Evolutionary conservation across 73 alveolate genomes (phyloP).

Genomic region (Halteria grandinella): DNA sequence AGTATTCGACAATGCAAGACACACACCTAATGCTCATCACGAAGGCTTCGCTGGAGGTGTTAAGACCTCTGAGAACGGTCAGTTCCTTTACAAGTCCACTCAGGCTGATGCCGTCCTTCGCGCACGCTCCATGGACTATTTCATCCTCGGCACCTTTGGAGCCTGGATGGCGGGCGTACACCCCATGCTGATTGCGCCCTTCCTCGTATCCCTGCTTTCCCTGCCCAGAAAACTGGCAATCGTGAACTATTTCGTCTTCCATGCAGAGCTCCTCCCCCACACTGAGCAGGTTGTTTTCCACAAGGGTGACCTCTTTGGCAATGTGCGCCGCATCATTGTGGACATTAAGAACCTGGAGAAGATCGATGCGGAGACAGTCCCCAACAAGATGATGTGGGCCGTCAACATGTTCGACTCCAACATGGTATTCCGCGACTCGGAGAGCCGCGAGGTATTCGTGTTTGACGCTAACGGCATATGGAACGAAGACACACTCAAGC

Average conservation of each 20-base stretch:
- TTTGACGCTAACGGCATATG: constrained; percentile 58
- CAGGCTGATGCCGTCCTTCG: constrained; percentile 28
- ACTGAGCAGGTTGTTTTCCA: constrained; percentile 68
- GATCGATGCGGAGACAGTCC: constrained; percentile 24
- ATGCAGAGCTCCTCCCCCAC: constrained; percentile 65
- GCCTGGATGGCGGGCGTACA: not conserved
- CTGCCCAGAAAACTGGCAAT: constrained; percentile 19
- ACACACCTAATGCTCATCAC: not conserved
- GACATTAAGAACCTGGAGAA: constrained; percentile 56
- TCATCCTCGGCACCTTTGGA: not conserved
- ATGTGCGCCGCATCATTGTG: constrained; percentile 2
- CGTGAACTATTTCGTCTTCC: constrained; percentile 17
- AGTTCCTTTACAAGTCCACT: constrained; percentile 49
- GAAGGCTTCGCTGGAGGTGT: constrained; percentile 10
- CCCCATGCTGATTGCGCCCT: not conserved
- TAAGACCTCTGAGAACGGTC: constrained; percentile 43
- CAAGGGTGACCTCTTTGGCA: constrained; percentile 43
- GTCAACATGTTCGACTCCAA: constrained; percentile 10
- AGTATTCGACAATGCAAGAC: constrained; percentile 9
- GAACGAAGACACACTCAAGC: constrained; percentile 61
- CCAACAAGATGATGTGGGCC: constrained; percentile 5
- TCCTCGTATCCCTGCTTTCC: not conserved
- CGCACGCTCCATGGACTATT: constrained; percentile 3
- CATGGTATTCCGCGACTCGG: constrained; percentile 46
- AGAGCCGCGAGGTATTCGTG: constrained; percentile 49